phyloP scores from a whole-genome alignment of 371 early-diverging fungal species.

The Mucor racemosus region DNA sequence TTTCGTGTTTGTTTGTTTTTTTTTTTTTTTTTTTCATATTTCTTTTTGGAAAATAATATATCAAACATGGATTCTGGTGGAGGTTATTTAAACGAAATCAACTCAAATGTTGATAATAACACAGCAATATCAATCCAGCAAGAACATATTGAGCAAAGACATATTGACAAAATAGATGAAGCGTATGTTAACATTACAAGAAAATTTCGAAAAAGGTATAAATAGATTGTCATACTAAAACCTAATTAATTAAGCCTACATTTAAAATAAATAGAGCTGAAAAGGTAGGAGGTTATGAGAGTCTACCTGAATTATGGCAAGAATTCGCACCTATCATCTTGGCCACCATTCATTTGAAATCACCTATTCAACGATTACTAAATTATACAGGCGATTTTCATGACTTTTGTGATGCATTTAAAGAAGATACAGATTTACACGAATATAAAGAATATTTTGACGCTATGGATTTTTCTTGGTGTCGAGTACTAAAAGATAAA shows the following conservation, averaged over 20 bases:
- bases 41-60: background rate
- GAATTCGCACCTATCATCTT: slow-evolving; percentile 32
- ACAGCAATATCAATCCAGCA: background rate
- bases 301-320: slow-evolving; percentile 36
- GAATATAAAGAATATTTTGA: slow-evolving; percentile 38
- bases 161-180: slow-evolving; percentile 23
- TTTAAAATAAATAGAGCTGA: slow-evolving; percentile 15
- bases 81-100: background rate
- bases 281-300: slow-evolving; percentile 28
- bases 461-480: slow-evolving; percentile 42
- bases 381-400: slow-evolving; percentile 41
- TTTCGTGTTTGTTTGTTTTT: slow-evolving; percentile 6
- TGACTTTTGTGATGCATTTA: slow-evolving; percentile 39
- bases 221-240: background rate
- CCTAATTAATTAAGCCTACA: background rate
- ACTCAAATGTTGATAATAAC: background rate
- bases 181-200: slow-evolving; percentile 28
- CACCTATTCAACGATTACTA: slow-evolving; percentile 34
- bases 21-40: background rate
- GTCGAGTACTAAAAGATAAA: slow-evolving; percentile 17
- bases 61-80: slow-evolving; percentile 11
- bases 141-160: slow-evolving; percentile 9
- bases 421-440: slow-evolving; percentile 33
- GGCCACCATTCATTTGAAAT: slow-evolving; percentile 21
- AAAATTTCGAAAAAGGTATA: slow-evolving; percentile 42